Conservation (phyloP, 306 rosid genomes). For the Glycine tomentella region DNA sequence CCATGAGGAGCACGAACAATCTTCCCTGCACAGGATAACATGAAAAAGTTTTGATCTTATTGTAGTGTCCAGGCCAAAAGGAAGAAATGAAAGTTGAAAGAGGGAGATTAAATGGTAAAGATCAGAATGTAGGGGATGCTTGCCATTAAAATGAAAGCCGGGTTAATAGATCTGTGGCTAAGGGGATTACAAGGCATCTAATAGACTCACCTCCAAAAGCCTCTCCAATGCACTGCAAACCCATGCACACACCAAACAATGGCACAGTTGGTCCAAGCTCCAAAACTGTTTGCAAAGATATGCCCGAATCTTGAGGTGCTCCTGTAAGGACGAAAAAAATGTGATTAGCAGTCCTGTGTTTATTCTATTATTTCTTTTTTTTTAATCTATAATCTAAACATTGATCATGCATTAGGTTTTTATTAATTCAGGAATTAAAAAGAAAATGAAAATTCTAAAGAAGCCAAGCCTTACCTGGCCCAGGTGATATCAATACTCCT, state of each 20-base stretch:
- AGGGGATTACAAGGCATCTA: conserved; percentile 4
- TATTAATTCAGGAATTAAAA: not conserved
- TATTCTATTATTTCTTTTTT: not conserved
- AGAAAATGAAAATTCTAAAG: not conserved
- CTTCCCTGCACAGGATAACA: conserved; percentile 66
- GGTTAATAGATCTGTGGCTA: not conserved
- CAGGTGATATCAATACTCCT: conserved; percentile 94
- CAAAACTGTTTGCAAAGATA: conserved; percentile 83
- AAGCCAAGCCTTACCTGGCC: conserved; percentile 67
- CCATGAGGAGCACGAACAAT: conserved; percentile 85
- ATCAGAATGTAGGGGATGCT: not conserved
- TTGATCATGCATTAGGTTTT: not conserved
- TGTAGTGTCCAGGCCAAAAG: not conserved
- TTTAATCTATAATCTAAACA: not conserved
- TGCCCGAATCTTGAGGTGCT: conserved; percentile 81
- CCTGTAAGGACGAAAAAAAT: conserved; percentile 52
- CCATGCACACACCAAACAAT: conserved; percentile 94
- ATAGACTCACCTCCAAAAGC: conserved; percentile 83
- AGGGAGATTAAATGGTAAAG: not conserved
- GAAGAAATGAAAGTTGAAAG: not conserved
- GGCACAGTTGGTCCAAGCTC: conserved; percentile 83
- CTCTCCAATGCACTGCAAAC: conserved; percentile 98
- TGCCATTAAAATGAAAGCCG: not conserved
- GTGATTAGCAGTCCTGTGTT: not conserved
- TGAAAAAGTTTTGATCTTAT: not conserved